These are phyloP conservation scores for Rhodamnia rubescens DNA, from an alignment of 345 rosid genomes.

Conservation along the genomic window DNA sequence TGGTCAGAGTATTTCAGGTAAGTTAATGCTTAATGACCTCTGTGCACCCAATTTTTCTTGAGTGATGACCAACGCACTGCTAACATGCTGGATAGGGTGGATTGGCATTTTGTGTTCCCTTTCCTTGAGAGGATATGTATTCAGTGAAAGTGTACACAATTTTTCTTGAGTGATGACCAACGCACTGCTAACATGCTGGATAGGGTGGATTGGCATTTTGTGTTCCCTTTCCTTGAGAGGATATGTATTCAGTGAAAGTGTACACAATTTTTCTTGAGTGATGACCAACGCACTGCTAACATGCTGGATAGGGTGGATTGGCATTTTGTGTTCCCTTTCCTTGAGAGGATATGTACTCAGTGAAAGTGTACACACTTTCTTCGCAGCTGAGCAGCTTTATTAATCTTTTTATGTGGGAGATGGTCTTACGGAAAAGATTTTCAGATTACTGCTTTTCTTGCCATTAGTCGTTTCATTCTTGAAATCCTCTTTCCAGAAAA, in stretches of 20 bases:
- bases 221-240: background rate
- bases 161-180: background rate
- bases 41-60: background rate
- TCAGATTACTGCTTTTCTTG: background rate
- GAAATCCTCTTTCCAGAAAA: background rate
- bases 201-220: background rate
- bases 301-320: background rate
- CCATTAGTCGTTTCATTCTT: background rate
- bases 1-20: constrained; percentile 90
- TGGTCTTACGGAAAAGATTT: background rate
- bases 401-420: background rate
- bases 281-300: background rate
- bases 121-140: background rate
- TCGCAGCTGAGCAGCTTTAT: background rate
- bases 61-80: background rate
- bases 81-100: background rate
- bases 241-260: background rate
- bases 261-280: background rate
- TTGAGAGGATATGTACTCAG: background rate
- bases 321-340: background rate
- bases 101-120: background rate
- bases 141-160: no score
- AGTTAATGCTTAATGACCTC: background rate
- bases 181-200: background rate
- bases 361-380: background rate